Conservation (phyloP, 306 rosid genomes). For the Prunus mongolica region DNA sequence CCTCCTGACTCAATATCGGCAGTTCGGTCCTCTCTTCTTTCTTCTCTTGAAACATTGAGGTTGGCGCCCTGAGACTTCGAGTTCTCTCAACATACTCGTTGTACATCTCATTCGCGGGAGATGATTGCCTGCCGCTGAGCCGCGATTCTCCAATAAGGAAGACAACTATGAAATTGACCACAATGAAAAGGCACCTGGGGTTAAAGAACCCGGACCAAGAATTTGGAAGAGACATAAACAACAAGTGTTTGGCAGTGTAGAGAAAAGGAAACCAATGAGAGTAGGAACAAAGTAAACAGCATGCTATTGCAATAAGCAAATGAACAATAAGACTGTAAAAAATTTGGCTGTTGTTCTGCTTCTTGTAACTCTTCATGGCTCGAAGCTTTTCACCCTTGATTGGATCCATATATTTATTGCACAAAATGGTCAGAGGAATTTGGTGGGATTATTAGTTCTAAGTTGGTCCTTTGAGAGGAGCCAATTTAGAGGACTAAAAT, state of each 20-base stretch:
- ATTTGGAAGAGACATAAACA: slow-evolving; percentile 21
- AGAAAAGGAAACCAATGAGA: slow-evolving; percentile 29
- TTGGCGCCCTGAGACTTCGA: slow-evolving; percentile 9
- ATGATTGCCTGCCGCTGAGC: slow-evolving; percentile 8
- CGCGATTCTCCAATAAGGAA: slow-evolving; percentile 44
- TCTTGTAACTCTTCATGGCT: slow-evolving; percentile 25
- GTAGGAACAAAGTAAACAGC: slow-evolving; percentile 28
- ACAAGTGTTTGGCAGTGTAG: slow-evolving; percentile 11
- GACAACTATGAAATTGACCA: slow-evolving; percentile 37
- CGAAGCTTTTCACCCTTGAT: slow-evolving; percentile 17
- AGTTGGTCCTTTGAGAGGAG: slow-evolving; percentile 1
- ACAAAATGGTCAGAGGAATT: neutral
- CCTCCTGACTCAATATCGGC: neutral
- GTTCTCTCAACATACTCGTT: slow-evolving; percentile 25
- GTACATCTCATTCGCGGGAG: slow-evolving; percentile 17
- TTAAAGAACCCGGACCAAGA: slow-evolving; percentile 21
- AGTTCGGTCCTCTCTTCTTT: slow-evolving; percentile 9
- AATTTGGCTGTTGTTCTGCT: neutral
- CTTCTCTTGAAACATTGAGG: slow-evolving; percentile 1
- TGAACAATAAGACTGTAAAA: slow-evolving; percentile 23
- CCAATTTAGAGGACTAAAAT: neutral
- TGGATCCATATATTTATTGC: slow-evolving; percentile 17
- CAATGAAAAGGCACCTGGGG: slow-evolving; percentile 38
- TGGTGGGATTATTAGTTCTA: neutral
- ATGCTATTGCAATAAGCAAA: slow-evolving; percentile 27